Percentiles rank a stretch among this genome's conserved stretches.
Conservation (phyloP, 78 protist species). For the Dictyostelium brefeldianum region DNA sequence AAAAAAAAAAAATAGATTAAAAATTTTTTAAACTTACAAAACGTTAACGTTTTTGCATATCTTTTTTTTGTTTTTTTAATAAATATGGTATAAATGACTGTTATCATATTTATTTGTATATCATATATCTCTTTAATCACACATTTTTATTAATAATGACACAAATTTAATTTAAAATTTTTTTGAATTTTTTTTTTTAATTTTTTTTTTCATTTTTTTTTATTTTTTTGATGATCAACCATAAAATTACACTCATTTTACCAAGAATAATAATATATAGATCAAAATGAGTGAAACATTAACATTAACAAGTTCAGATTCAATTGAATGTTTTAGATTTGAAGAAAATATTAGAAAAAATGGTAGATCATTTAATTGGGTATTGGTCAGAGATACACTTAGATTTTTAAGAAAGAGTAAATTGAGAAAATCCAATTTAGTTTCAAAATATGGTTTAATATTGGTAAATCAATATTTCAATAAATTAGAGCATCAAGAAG, state of each 20-base stretch:
- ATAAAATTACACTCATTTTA: no score
- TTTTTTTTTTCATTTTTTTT: no score
- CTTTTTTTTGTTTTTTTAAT: no score
- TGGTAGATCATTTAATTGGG: conserved; percentile 45
- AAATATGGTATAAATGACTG: no score
- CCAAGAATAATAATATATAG: not conserved
- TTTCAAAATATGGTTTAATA: conserved; percentile 36
- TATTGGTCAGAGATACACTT: conserved; percentile 32
- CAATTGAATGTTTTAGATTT: not conserved
- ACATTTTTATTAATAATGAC: not conserved
- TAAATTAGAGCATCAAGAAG: not conserved
- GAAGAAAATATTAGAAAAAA: not conserved
- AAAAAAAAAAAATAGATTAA: no score
- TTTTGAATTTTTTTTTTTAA: no score
- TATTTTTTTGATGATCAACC: not conserved
- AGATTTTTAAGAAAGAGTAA: conserved; percentile 63
- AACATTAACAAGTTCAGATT: conserved; percentile 20
- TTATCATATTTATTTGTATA: no score
- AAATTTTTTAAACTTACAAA: no score
- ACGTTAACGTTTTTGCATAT: no score
- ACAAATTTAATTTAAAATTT: no score
- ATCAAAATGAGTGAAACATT: not conserved
- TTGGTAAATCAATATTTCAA: conserved; percentile 20
- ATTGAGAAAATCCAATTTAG: conserved; percentile 22
- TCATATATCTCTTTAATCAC: no score